Conservation (phyloP, 495 filamentous ascomycete species). For the Platismatia glauca region DNA sequence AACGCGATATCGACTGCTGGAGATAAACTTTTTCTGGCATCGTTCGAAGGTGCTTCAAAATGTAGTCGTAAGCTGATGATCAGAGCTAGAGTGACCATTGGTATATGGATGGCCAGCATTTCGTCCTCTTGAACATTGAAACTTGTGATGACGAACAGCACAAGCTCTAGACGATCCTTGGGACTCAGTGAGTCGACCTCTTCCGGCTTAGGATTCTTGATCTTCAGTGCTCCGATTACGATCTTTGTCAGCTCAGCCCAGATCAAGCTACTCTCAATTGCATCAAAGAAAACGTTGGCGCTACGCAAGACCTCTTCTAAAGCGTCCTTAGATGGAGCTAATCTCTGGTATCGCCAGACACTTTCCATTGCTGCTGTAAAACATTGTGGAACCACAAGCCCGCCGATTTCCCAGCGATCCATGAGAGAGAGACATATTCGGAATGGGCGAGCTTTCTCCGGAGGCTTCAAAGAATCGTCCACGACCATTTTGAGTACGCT, state of each 20-base stretch:
- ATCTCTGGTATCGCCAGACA: slow-evolving; percentile 58
- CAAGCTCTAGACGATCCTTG: slow-evolving; percentile 49
- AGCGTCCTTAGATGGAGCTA: slow-evolving; percentile 49
- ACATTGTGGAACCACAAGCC: slow-evolving; percentile 73
- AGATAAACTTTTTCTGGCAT: neutral
- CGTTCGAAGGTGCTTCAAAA: neutral
- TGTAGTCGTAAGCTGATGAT: slow-evolving; percentile 46
- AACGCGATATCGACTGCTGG: slow-evolving; percentile 30
- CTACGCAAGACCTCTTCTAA: slow-evolving; percentile 85
- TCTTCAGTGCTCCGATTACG: slow-evolving; percentile 47
- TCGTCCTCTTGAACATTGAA: slow-evolving; percentile 97
- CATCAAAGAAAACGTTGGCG: slow-evolving; percentile 93
- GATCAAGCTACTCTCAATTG: slow-evolving; percentile 86
- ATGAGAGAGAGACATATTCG: slow-evolving; percentile 88
- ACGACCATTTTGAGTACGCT: slow-evolving; percentile 73
- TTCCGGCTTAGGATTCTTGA: neutral
- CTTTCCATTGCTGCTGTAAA: slow-evolving; percentile 80
- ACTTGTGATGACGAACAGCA: slow-evolving; percentile 70
- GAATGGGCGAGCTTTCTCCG: slow-evolving; percentile 77
- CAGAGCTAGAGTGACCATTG: slow-evolving; percentile 59
- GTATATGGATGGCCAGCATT: slow-evolving; percentile 81
- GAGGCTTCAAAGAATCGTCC: slow-evolving; percentile 41
- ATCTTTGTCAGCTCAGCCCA: slow-evolving; percentile 69
- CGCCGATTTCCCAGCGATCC: slow-evolving; percentile 97
- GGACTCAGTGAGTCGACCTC: slow-evolving; percentile 5